A percentile compares a stretch with the other conserved stretches of the same genome.
phyloP scores from a whole-genome alignment of 306 rosid genomes.

The Carpinus viminea region DNA sequence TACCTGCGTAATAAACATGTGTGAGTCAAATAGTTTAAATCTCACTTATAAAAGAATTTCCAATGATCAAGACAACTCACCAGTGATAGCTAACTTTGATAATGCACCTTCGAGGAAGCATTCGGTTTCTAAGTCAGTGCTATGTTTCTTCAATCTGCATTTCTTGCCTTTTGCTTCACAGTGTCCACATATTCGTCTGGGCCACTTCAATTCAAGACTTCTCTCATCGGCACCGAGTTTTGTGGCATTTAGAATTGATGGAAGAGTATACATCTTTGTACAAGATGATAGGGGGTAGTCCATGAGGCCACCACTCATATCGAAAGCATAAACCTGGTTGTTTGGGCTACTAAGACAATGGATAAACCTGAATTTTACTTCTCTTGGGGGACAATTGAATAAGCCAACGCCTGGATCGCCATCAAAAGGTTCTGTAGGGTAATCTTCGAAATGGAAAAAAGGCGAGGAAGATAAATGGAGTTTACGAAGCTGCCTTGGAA shows the following conservation, averaged over 20 bases:
- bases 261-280: background rate
- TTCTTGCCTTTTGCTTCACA: conserved; percentile 17
- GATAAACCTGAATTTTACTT: background rate
- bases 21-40: background rate
- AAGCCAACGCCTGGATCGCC: no score
- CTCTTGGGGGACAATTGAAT: no score
- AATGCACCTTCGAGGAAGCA: background rate
- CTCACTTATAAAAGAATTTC: background rate
- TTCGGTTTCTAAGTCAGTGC: no score
- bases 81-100: conserved; percentile 17
- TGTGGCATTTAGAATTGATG: accelerated
- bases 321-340: background rate
- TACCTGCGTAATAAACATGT: conserved; percentile 13
- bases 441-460: no score
- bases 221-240: no score
- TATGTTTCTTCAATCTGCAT: conserved; percentile 25
- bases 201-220: no score
- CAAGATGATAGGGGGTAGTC: no score
- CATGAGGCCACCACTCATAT: no score
- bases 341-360: background rate
- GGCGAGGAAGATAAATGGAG: background rate
- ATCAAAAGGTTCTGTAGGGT: no score
- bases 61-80: conserved; percentile 8
- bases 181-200: background rate
- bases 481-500: accelerated